Evolutionary conservation across 202 grass and related monocot species (phyloP).

Genomic region (Carex arenaria): DNA sequence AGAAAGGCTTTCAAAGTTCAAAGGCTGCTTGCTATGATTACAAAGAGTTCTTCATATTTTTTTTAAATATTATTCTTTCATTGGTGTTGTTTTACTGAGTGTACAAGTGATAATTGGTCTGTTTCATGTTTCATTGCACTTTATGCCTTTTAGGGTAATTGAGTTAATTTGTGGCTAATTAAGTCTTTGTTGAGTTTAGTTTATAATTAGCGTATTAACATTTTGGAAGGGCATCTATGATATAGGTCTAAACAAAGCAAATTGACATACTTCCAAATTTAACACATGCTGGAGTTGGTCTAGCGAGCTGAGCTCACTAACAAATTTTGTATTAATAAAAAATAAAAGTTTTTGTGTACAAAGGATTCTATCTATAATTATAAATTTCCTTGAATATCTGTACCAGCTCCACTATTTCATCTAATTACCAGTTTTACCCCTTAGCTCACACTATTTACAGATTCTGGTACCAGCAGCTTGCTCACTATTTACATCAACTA

Average conservation of each 20-base stretch:
- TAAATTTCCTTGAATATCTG: too few species aligned
- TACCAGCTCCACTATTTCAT: too few species aligned
- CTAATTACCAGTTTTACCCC: too few species aligned
- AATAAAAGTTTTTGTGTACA: too few species aligned
- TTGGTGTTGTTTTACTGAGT: not conserved
- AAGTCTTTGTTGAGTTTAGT: not conserved
- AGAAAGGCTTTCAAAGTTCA: slow-evolving; percentile 84
- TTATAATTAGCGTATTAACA: not conserved
- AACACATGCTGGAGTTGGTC: not conserved
- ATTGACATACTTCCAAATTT: not conserved
- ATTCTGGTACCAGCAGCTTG: too few species aligned
- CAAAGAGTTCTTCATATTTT: not conserved
- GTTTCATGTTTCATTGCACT: not conserved
- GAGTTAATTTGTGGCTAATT: not conserved
- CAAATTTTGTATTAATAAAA: too few species aligned
- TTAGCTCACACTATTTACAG: too few species aligned
- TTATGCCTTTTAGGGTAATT: not conserved
- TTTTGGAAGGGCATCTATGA: not conserved
- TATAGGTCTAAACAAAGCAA: not conserved
- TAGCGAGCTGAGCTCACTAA: not conserved
- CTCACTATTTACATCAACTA: too few species aligned
- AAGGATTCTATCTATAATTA: too few species aligned
- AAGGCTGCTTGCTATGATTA: slow-evolving; percentile 15
- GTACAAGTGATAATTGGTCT: not conserved
- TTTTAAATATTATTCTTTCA: not conserved